Evolutionary conservation across 2,329 filamentous ascomycete genomes (phyloP).

Genomic region (Talaromyces sp.): DNA sequence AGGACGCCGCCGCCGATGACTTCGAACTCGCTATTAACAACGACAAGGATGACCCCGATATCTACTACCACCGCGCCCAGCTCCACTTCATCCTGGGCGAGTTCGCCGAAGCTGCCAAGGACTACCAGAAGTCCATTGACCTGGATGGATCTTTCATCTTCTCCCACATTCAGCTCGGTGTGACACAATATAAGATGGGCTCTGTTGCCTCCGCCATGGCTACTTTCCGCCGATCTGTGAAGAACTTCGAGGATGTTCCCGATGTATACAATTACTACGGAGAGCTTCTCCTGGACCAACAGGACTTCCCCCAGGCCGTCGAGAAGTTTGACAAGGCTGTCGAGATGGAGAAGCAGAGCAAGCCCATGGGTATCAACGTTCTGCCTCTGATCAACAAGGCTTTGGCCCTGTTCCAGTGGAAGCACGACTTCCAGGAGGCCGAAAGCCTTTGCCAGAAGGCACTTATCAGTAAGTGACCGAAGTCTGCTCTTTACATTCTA

Average conservation of each 20-base stretch:
- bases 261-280: constrained; percentile 99
- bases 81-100: constrained; percentile 97
- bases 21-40: constrained; percentile 84
- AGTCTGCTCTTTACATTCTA: background rate
- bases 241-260: constrained; percentile 95
- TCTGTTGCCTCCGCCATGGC: constrained; percentile 98
- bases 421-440: constrained; percentile 91
- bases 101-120: constrained; percentile 89
- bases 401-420: constrained; percentile 95
- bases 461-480: constrained; percentile 75
- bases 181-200: constrained; percentile 99
- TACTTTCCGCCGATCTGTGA: constrained; percentile 94
- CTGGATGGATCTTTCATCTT: constrained; percentile 96
- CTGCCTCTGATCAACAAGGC: constrained; percentile 98
- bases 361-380: constrained; percentile 96
- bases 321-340: constrained; percentile 99
- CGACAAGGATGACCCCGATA: constrained; percentile 88
- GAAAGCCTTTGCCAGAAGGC: constrained; percentile 98
- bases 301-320: constrained; percentile 92
- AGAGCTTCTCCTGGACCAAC: constrained; percentile 93
- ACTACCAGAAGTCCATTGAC: constrained; percentile 99
- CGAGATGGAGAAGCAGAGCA: constrained; percentile 94
- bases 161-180: constrained; percentile 98
- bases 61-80: constrained; percentile 98
- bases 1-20: constrained; percentile 82